Conservation (phyloP, 1,284 basidiomycete species). For the Athelia psychrophila region DNA sequence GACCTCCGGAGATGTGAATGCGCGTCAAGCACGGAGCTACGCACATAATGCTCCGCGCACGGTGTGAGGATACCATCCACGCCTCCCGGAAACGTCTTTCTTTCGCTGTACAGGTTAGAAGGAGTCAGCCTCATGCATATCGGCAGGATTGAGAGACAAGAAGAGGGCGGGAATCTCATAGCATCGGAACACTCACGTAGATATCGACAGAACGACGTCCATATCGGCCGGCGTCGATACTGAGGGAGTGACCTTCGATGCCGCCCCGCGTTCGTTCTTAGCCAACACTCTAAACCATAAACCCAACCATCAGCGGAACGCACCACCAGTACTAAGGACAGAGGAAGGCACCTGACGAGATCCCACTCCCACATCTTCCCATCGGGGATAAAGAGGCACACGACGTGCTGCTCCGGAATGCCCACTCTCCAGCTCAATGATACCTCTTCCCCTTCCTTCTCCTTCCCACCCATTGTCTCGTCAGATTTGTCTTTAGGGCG, state of each 20-base stretch:
- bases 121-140: not conserved
- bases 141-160: no score
- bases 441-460: slow-evolving; percentile 20
- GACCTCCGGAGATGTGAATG: no score
- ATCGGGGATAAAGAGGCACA: slow-evolving; percentile 45
- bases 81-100: slow-evolving; percentile 48
- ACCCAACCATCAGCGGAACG: no score
- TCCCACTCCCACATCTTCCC: slow-evolving; percentile 63
- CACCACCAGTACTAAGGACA: not conserved
- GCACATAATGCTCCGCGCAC: slow-evolving; percentile 44
- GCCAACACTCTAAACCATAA: not conserved
- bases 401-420: slow-evolving; percentile 59
- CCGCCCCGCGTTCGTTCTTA: not conserved
- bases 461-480: no score
- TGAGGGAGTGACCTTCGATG: not conserved
- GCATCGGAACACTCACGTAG: not conserved
- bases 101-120: not conserved
- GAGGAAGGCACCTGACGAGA: slow-evolving; percentile 38
- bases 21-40: slow-evolving; percentile 50
- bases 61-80: slow-evolving; percentile 57
- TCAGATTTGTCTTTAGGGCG: not conserved
- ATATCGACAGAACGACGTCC: not conserved
- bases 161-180: not conserved
- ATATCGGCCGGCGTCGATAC: not conserved
- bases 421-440: slow-evolving; percentile 36